A percentile compares a stretch with the other conserved stretches of the same genome.
phyloP scores from a whole-genome alignment of 805 yeast genomes.

The Lachancea fermentati region DNA sequence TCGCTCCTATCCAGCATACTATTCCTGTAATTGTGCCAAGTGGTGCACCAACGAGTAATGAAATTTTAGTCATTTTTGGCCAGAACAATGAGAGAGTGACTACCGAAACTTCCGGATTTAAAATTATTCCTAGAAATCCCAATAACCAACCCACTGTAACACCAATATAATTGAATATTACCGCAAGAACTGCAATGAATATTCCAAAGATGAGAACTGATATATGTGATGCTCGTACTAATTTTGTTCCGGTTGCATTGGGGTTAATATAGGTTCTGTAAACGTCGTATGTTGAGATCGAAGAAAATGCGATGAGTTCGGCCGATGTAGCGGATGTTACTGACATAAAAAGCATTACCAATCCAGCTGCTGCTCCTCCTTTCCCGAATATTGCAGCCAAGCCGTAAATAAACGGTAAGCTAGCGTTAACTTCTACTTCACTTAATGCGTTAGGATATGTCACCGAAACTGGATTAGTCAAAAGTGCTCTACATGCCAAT shows the following conservation, averaged over 20 bases:
- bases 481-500: constrained; percentile 34
- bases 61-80: constrained; percentile 13
- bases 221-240: constrained; percentile 34
- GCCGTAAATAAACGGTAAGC: constrained; percentile 36
- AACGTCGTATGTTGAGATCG: constrained; percentile 37
- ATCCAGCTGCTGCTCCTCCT: constrained; percentile 38
- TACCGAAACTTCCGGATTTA: constrained; percentile 35
- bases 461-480: constrained; percentile 30
- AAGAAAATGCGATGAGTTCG: constrained; percentile 38
- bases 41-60: constrained; percentile 29
- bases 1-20: constrained; percentile 40
- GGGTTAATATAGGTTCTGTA: constrained; percentile 38
- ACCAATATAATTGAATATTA: constrained; percentile 38
- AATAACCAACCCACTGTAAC: constrained; percentile 39
- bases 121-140: constrained; percentile 36
- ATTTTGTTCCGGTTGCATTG: constrained; percentile 34
- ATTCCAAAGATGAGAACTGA: constrained; percentile 38
- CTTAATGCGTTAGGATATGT: constrained; percentile 40
- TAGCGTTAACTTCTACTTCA: constrained; percentile 35
- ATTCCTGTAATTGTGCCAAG: constrained; percentile 50
- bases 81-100: constrained; percentile 31
- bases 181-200: constrained; percentile 35
- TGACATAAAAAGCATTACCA: constrained; percentile 39
- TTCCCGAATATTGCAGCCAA: constrained; percentile 44
- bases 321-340: constrained; percentile 41